These are phyloP conservation scores for Heimioporus sp. DNA, from an alignment of 768 basidiomycete species.

Conservation along the genomic window DNA sequence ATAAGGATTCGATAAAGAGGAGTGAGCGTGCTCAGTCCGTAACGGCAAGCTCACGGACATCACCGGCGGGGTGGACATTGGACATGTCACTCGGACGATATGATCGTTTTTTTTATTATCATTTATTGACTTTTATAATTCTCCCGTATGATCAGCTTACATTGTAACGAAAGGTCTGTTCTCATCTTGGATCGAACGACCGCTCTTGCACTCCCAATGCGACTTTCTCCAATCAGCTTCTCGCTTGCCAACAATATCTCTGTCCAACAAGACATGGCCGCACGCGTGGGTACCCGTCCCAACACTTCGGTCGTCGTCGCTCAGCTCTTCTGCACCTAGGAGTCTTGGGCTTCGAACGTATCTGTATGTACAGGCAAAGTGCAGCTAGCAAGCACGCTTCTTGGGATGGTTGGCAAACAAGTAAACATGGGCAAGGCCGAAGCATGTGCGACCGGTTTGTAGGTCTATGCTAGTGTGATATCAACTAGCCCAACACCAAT, in stretches of 20 bases:
- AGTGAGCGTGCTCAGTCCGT: no score
- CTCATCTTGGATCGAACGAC: no score
- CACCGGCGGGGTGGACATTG: no score
- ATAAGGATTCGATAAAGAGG: no score
- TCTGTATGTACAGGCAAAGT: conserved; percentile 77
- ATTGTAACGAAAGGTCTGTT: no score
- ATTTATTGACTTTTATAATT: no score
- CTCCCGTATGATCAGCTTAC: no score
- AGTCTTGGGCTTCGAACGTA: conserved; percentile 72
- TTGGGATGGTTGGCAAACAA: conserved; percentile 73
- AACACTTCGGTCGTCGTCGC: conserved; percentile 72
- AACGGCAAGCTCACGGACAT: no score
- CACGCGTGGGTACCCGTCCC: conserved; percentile 71
- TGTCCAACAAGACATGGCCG: conserved; percentile 76
- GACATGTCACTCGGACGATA: no score
- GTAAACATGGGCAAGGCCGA: conserved; percentile 72
- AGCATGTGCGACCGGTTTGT: conserved; percentile 77
- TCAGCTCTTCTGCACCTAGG: conserved; percentile 75
- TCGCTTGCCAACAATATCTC: conserved; percentile 75
- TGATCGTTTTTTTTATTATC: no score
- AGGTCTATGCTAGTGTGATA: conserved; percentile 57
- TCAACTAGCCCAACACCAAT: conserved; percentile 48
- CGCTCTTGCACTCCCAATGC: conserved; percentile 68
- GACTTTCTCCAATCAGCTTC: conserved; percentile 64
- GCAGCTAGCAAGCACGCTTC: conserved; percentile 73